Conservation (phyloP, 192 early-diverging fungal species). For the Pilobolus umbonatus region DNA sequence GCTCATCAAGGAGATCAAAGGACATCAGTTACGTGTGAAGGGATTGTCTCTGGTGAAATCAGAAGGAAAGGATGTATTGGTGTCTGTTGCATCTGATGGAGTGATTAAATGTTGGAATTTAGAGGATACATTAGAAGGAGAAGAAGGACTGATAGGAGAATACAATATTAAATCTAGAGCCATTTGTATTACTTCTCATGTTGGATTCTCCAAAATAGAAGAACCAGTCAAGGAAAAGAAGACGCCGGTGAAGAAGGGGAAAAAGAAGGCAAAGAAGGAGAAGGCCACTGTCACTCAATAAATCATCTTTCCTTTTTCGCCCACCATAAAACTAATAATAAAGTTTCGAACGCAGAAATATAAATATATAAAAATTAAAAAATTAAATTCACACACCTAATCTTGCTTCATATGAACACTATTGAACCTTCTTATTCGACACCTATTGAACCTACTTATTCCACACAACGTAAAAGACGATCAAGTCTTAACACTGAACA, state of each 20-base stretch:
- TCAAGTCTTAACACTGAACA: background rate
- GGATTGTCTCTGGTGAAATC: slow-evolving; percentile 25
- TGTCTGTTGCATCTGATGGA: slow-evolving; percentile 71
- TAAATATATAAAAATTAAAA: too few relatives aligned
- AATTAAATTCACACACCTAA: too few relatives aligned
- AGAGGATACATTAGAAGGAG: slow-evolving; percentile 26
- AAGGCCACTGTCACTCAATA: too few relatives aligned
- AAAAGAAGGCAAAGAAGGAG: background rate
- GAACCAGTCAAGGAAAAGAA: slow-evolving; percentile 4
- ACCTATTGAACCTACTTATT: too few relatives aligned
- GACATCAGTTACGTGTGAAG: slow-evolving; percentile 46
- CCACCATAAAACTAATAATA: too few relatives aligned
- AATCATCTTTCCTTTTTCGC: too few relatives aligned
- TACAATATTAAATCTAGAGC: slow-evolving; percentile 59
- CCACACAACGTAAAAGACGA: too few relatives aligned
- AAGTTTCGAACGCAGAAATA: too few relatives aligned
- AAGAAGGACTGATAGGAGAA: slow-evolving; percentile 34
- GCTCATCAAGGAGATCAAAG: slow-evolving; percentile 36
- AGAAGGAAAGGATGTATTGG: slow-evolving; percentile 32
- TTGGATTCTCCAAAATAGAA: slow-evolving; percentile 14
- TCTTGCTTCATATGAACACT: too few relatives aligned
- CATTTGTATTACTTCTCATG: slow-evolving; percentile 40
- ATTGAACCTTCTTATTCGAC: too few relatives aligned
- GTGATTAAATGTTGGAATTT: slow-evolving; percentile 66
- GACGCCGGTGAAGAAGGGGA: background rate